Percentiles rank a stretch among this genome's conserved stretches.
phyloP scores from a whole-genome alignment of 2,329 filamentous ascomycete genomes.

The Apiospora phragmitis region DNA sequence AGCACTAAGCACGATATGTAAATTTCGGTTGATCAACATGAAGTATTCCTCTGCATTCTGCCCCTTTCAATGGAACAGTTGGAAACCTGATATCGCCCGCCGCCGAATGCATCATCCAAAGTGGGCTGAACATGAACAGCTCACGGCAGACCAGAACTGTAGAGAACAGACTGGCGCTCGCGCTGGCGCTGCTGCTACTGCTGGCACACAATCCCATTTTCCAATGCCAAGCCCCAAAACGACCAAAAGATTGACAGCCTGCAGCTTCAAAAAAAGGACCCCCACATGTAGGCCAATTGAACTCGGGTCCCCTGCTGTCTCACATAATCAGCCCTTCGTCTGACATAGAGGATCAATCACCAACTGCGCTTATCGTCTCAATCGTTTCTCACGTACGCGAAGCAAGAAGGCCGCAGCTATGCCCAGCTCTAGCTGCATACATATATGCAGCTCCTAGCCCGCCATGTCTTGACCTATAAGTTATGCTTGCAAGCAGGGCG shows the following conservation, averaged over 20 bases:
- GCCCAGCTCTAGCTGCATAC: not conserved
- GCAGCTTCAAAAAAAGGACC: not conserved
- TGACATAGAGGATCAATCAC: not conserved
- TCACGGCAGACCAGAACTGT: not conserved
- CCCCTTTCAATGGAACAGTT: not conserved
- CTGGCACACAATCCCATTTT: not conserved
- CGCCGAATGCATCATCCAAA: not conserved
- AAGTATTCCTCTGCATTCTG: not conserved
- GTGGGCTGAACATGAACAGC: conserved; percentile 1
- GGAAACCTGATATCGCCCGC: not conserved
- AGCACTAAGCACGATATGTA: not conserved
- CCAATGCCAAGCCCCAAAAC: not conserved
- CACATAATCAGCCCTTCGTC: not conserved
- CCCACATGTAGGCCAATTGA: not conserved
- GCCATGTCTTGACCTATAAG: not conserved
- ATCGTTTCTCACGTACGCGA: not conserved
- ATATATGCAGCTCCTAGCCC: not conserved
- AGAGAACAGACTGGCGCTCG: not conserved
- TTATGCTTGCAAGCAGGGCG: not conserved
- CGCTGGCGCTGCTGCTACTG: not conserved
- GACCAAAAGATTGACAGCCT: not conserved
- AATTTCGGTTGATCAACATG: not conserved
- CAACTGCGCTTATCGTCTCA: not conserved
- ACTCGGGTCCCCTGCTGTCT: not conserved
- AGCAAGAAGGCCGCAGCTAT: not conserved